Percentiles rank a stretch among this genome's conserved stretches.
phyloP scores from a whole-genome alignment of 2,329 filamentous ascomycete genomes.

The Ceratocystis variospora region DNA sequence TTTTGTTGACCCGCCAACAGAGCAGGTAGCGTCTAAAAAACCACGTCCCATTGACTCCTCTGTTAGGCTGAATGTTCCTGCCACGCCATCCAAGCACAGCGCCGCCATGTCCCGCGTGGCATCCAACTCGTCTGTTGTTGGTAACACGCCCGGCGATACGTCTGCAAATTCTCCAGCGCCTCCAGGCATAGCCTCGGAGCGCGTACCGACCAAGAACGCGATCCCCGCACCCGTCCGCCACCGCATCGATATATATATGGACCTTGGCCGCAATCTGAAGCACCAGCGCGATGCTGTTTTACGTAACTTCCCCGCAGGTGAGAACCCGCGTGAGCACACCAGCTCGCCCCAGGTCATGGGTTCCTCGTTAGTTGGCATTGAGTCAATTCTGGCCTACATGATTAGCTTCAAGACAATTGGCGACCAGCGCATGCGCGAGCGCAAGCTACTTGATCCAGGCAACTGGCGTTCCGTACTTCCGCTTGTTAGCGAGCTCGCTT shows the following conservation, averaged over 20 bases:
- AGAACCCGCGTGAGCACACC: conserved; percentile 13
- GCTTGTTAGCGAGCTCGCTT: conserved; percentile 30
- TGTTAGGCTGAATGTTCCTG: conserved; percentile 14
- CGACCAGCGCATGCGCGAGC: conserved; percentile 32
- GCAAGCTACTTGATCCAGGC: conserved; percentile 30
- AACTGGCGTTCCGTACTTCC: conserved; percentile 35
- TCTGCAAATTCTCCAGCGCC: conserved; percentile 11
- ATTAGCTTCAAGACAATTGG: conserved; percentile 39
- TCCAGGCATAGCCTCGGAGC: background rate
- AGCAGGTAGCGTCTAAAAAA: conserved; percentile 18
- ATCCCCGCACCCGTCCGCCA: conserved; percentile 1
- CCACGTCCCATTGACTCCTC: conserved; percentile 12
- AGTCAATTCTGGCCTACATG: conserved; percentile 41
- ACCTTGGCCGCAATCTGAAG: conserved; percentile 39
- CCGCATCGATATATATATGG: conserved; percentile 25
- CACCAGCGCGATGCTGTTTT: conserved; percentile 38
- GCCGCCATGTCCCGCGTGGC: conserved; percentile 14
- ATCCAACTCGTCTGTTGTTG: conserved; percentile 14
- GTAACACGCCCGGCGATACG: conserved; percentile 3
- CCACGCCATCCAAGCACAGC: conserved; percentile 13
- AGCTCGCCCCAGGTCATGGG: conserved; percentile 26
- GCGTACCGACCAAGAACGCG: background rate
- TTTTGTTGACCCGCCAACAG: conserved; percentile 12
- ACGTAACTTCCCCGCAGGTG: conserved; percentile 22
- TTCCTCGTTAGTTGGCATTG: conserved; percentile 33